Percentiles rank a stretch among this genome's conserved stretches.
These are phyloP conservation scores for Mycena venus DNA, from an alignment of 768 basidiomycete species.

Conservation along the genomic window DNA sequence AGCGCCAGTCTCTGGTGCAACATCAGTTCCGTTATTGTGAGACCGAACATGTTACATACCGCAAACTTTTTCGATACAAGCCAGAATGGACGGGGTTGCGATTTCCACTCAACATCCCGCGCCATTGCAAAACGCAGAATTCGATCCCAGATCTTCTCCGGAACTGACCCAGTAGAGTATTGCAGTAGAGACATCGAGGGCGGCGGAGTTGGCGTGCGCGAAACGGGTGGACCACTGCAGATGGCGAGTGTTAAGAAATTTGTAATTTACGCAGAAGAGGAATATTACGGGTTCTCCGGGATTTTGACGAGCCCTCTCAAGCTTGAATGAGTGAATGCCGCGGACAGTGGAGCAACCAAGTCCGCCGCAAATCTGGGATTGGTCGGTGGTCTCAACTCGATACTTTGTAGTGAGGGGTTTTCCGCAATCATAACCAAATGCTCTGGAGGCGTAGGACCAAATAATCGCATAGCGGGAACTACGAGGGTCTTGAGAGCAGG, in stretches of 20 bases:
- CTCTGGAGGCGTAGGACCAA: not conserved
- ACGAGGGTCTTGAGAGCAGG: constrained; percentile 7
- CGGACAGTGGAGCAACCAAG: too few relatives aligned
- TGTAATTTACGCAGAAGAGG: not conserved
- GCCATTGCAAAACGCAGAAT: constrained; percentile 9
- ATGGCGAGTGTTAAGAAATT: not conserved
- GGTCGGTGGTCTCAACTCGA: constrained; percentile 10
- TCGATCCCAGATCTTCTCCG: constrained; percentile 18
- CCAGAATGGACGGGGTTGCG: not conserved
- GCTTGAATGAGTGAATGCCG: not conserved
- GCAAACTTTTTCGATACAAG: constrained; percentile 24
- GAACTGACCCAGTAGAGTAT: constrained; percentile 14
- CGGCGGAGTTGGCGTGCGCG: not conserved
- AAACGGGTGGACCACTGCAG: not conserved
- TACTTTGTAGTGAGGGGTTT: constrained; percentile 11
- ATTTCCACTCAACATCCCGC: not conserved
- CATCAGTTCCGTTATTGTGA: not conserved
- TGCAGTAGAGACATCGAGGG: not conserved
- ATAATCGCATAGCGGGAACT: not conserved
- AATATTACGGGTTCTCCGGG: constrained; percentile 1
- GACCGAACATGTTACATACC: not conserved
- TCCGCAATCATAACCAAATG: constrained; percentile 2
- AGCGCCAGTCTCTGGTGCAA: constrained; percentile 16
- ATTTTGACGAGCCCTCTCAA: constrained; percentile 19
- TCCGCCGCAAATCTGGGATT: too few relatives aligned